Percentiles rank a stretch among this genome's conserved stretches.
Evolutionary conservation across 352 stramenopile species (phyloP).

Genomic region (Phytophthora pisi): DNA sequence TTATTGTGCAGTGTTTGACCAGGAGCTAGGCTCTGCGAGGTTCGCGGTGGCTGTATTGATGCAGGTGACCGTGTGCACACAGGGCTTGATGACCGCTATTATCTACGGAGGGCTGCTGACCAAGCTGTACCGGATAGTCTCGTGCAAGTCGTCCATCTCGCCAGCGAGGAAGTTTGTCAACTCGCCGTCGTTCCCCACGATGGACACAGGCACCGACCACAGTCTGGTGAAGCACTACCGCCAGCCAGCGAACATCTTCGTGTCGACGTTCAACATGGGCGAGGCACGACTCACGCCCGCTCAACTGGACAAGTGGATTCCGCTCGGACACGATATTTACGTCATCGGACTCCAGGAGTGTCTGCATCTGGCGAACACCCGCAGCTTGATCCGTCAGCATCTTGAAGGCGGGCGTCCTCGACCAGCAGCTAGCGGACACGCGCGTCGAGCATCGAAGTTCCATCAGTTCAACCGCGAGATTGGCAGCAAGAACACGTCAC

Average conservation of each 20-base stretch:
- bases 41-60: conserved; percentile 67
- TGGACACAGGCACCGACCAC: conserved; percentile 27
- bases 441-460: conserved; percentile 35
- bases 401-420: conserved; percentile 54
- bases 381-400: conserved; percentile 61
- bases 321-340: conserved; percentile 81
- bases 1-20: conserved; percentile 47
- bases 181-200: conserved; percentile 39
- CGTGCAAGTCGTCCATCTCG: conserved; percentile 27
- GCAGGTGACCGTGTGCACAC: conserved; percentile 66
- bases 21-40: conserved; percentile 43
- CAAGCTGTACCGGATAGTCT: conserved; percentile 39
- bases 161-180: conserved; percentile 42
- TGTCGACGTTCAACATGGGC: conserved; percentile 88
- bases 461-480: conserved; percentile 81
- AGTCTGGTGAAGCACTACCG: conserved; percentile 44
- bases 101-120: conserved; percentile 65
- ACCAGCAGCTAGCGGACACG: conserved; percentile 28
- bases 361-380: conserved; percentile 72
- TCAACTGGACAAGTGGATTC: conserved; percentile 80
- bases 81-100: conserved; percentile 67
- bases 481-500: conserved; percentile 75
- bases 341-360: conserved; percentile 91
- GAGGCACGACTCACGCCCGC: conserved; percentile 64
- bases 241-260: conserved; percentile 69